These are phyloP conservation scores for Saccharomycopsis fibuligera DNA, from an alignment of 805 yeast genomes.

Conservation along the genomic window DNA sequence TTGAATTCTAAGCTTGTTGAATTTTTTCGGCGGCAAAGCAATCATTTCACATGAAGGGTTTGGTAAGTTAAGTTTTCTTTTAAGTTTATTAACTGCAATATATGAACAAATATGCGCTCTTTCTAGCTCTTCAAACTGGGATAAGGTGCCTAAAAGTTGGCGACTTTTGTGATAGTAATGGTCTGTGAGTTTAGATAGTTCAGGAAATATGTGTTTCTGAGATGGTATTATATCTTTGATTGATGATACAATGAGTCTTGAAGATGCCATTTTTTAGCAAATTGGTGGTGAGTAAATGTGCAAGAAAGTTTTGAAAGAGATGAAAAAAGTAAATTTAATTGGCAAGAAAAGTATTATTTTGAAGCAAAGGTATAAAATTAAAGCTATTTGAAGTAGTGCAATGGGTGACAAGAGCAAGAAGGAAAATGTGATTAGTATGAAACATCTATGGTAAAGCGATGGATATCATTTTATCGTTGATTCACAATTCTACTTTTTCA, in stretches of 20 bases:
- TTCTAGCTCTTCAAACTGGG: slow-evolving; percentile 54
- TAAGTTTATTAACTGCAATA: slow-evolving; percentile 48
- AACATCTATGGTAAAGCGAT: no score
- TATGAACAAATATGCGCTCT: slow-evolving; percentile 63
- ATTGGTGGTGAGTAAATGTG: no score
- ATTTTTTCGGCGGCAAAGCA: slow-evolving; percentile 47
- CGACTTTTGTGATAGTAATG: slow-evolving; percentile 7
- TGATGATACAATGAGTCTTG: neutral
- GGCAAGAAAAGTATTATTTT: no score
- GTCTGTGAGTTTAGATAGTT: slow-evolving; percentile 1
- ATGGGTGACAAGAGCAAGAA: no score
- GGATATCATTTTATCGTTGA: no score
- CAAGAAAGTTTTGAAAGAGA: no score
- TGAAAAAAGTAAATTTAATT: no score
- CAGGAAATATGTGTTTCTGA: neutral
- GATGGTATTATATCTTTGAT: neutral
- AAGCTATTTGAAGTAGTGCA: no score
- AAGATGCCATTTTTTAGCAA: neutral
- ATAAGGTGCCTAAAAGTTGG: slow-evolving; percentile 27
- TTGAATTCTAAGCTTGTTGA: slow-evolving; percentile 30
- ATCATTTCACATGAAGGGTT: slow-evolving; percentile 44
- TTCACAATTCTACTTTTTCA: no score
- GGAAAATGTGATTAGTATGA: no score
- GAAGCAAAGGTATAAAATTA: no score
- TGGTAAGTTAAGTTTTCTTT: slow-evolving; percentile 38